These are phyloP conservation scores for Populus hybrid DNA, from an alignment of 441 rosid species.

Conservation along the genomic window DNA sequence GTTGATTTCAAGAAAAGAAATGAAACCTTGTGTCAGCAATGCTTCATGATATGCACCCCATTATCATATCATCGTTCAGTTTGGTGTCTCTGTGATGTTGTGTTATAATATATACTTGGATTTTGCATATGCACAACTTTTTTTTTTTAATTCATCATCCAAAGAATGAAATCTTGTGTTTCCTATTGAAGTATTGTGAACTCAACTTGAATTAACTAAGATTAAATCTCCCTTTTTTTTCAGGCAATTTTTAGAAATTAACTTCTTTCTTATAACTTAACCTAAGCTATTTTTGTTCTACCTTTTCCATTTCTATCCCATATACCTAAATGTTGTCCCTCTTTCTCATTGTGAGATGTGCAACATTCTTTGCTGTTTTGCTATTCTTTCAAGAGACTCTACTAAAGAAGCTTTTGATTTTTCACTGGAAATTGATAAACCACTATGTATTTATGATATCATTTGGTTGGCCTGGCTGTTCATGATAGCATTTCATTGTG, in stretches of 20 bases:
- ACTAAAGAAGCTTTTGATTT: background rate
- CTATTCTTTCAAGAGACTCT: background rate
- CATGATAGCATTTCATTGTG: background rate
- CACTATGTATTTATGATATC: background rate
- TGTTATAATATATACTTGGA: background rate
- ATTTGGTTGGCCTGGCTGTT: background rate
- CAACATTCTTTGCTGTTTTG: background rate
- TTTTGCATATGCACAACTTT: background rate
- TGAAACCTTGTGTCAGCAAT: background rate
- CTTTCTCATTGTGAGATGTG: background rate
- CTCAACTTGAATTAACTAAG: too few species aligned
- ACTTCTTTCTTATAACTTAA: background rate
- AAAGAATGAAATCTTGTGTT: background rate
- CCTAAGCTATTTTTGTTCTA: background rate
- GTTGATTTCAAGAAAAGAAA: background rate
- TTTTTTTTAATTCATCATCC: background rate
- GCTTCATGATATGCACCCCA: background rate
- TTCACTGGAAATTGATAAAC: background rate
- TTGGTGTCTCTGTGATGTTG: too few species aligned
- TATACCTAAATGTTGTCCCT: background rate
- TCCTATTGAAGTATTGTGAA: background rate
- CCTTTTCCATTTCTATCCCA: background rate
- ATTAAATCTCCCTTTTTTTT: too few species aligned
- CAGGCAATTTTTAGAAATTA: too few species aligned
- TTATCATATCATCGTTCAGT: background rate